Evolutionary conservation across 2,329 filamentous ascomycete species (phyloP), one percentile per base, ranked within the genome.

Genomic region (Stagonosporopsis tanaceti): DNA sequence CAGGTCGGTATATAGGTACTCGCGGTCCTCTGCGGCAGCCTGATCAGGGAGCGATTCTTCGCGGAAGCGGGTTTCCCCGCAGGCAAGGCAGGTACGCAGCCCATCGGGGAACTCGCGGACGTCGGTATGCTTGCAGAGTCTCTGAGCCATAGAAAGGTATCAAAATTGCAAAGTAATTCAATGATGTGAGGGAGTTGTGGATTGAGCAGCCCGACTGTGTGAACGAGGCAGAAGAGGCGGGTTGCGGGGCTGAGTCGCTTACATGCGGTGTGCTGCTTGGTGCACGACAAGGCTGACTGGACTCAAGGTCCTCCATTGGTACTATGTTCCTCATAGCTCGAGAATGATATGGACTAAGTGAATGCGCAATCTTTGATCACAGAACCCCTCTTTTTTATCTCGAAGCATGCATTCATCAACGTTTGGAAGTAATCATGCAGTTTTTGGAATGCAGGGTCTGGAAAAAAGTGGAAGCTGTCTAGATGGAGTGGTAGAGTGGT

Each of bases 81-180:
- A 50, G 2, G 37, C 17, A 4, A 50, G 27, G 27, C 47, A 50
- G 27, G 17, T 41, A 8, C 37, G 37, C 3, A 41, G 27, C 11
- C 37, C 47, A 17, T 50, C 47, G 6, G 32, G n/a, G 47, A 50
- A 50, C 8, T 50, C 37, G n/a, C 47, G 47, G 17, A 41, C 27
- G 14, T 41, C 47, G 20, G 27, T 8, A 5, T 34, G 47, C 6
- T 11, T 25, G 7, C 27, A 50, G 15, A 11, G 8, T 4, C 8
- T 38, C 11, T 3, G 8, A 22, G 37, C 15, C 34, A 37, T 37
- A 15, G 15, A 17, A 37, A 27, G 7, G 25, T 27, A 27, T 27
- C 25, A 27, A 27, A 27, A 27, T 27, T 27, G 4, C 25, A 27
- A 27, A 7, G 7, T 27, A 4, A 27, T 27, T 4, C 25, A 6